Evolutionary conservation across 148 eudicot genomes (phyloP), one percentile per base, ranked within the genome.

Genomic region (Cornus controversa): DNA sequence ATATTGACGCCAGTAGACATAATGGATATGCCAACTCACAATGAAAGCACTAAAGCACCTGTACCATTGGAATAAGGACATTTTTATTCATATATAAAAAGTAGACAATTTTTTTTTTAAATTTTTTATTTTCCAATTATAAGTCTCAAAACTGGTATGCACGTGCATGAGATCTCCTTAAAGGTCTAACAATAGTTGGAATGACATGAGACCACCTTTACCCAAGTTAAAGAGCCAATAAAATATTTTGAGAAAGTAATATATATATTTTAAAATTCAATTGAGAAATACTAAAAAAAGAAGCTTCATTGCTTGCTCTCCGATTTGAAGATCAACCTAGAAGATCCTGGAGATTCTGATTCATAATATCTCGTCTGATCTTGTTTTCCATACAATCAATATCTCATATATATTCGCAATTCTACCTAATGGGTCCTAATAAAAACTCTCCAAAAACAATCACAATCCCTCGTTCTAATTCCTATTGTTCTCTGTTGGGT

Each of bases 281-380:
- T 4, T 0, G 6, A 72, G 16, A 26, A 54, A 72, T 2, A 7
- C 36, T 40, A 24, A 10, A 36, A 24, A 74, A 27, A 24, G n/a
- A n/a, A 63, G 63, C 45, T 66, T 62, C 67, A 36, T 73, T 23
- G 31, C 53, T 58, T 23, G 53, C 23, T 58, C 68, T 45, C 15
- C 26, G 72, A 80, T 75, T 69, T 60, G 67, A 72, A 79, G 80
- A 77, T 76, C 80, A 79, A 76, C 60, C 66, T 11, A 34, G 80
- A 63, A 68, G 77, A 84, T 84, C 83, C 64, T 71, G 8, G 57
- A 77, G 83, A 84, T 84, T 78, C 79, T 74, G 69, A 70, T 36
- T 53, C 63, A 77, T 80, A 73, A 77, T 80, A 73, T 79, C 74
- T 67, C 54, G 50, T 72, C 70, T 58, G 82, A 78, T 82, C 73